Conservation (phyloP, 805 yeast species). For the Zygosaccharomyces lentus region DNA sequence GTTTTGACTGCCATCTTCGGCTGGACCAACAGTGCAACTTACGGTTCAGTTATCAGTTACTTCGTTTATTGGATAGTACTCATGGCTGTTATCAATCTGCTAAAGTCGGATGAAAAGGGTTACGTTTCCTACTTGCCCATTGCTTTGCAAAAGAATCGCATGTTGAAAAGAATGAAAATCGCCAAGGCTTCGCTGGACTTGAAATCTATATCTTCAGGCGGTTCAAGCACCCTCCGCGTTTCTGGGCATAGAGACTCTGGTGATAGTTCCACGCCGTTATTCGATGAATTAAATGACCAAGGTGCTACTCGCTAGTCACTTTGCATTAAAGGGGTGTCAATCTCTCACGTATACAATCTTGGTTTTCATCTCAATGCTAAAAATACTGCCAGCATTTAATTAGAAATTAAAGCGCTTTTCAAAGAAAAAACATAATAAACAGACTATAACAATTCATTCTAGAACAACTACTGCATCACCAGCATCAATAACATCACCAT, state of each 20-base stretch:
- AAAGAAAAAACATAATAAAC: background rate
- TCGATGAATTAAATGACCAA: conserved; percentile 6
- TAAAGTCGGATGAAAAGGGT: conserved; percentile 57
- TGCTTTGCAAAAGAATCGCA: conserved; percentile 52
- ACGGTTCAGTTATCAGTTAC: conserved; percentile 77
- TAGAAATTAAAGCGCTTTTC: background rate
- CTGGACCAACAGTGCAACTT: conserved; percentile 93
- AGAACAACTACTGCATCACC: conserved; percentile 88
- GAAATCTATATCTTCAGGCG: conserved; percentile 6
- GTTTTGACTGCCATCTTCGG: conserved; percentile 82
- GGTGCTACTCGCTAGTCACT: conserved; percentile 6
- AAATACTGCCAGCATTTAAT: background rate
- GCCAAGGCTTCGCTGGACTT: conserved; percentile 29
- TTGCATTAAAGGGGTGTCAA: background rate
- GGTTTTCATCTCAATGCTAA: background rate
- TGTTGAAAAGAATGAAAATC: conserved; percentile 38
- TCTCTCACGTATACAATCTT: background rate
- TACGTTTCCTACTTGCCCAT: conserved; percentile 59
- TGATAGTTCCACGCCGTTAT: conserved; percentile 27
- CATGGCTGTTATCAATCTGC: conserved; percentile 40
- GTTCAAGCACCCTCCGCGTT: background rate
- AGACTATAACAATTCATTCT: conserved; percentile 5
- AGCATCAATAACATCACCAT: conserved; percentile 96
- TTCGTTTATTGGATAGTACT: conserved; percentile 61
- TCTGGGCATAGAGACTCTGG: conserved; percentile 19